These are phyloP conservation scores for Vigna unguiculata DNA, from an alignment of 306 rosid species.

Conservation along the genomic window DNA sequence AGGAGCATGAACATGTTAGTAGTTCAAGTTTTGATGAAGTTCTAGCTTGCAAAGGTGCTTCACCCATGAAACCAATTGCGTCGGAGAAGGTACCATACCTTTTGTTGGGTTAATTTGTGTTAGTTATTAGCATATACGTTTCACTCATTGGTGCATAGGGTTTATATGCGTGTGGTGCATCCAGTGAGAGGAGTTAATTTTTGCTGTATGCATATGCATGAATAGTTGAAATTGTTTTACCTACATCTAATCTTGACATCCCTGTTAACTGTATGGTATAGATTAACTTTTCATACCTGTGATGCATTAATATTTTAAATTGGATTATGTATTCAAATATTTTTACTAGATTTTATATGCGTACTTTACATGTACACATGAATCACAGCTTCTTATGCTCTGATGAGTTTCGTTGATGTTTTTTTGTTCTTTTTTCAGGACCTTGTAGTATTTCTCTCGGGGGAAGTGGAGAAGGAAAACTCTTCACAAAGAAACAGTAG, in stretches of 20 bases:
- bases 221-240: neutral
- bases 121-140: neutral
- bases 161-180: neutral
- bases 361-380: neutral
- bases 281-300: neutral
- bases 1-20: slow-evolving; percentile 13
- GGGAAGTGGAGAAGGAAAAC: slow-evolving; percentile 63
- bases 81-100: slow-evolving; percentile 45
- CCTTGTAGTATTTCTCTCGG: slow-evolving; percentile 25
- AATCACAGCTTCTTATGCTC: neutral
- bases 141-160: neutral
- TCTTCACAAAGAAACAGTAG: slow-evolving; percentile 51
- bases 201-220: neutral
- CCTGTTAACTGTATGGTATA: neutral
- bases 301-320: neutral
- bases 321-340: neutral
- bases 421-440: slow-evolving; percentile 39
- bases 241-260: neutral
- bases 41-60: neutral
- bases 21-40: slow-evolving; percentile 40
- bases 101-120: neutral
- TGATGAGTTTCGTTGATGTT: neutral
- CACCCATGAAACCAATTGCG: slow-evolving; percentile 32
- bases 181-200: neutral
- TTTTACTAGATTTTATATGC: neutral